A percentile compares a stretch with the other conserved stretches of the same genome.
Conservation (phyloP, 2,329 filamentous ascomycete genomes). For the Neonectria magnoliae region DNA sequence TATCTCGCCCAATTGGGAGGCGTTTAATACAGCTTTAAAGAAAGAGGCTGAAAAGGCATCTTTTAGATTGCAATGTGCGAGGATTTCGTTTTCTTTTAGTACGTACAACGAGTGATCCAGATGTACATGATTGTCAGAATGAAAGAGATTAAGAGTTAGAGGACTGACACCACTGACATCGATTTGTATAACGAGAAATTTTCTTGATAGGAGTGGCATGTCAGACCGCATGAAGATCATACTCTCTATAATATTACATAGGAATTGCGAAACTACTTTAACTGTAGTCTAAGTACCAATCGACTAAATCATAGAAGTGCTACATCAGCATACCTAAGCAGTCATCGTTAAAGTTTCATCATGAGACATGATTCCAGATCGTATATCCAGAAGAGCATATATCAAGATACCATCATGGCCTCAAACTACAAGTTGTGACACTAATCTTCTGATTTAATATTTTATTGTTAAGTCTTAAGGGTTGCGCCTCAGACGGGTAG, state of each 20-base stretch:
- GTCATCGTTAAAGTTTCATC: background rate
- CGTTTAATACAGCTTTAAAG: slow-evolving; percentile 26
- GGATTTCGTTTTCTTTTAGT: background rate
- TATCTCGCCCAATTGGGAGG: slow-evolving; percentile 17
- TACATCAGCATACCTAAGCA: no score
- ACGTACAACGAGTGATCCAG: no score
- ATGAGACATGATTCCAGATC: background rate
- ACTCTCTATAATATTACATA: no score
- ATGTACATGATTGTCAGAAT: background rate
- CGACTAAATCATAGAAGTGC: no score
- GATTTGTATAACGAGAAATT: no score
- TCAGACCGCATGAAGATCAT: no score
- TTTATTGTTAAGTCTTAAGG: background rate
- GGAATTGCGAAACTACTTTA: background rate
- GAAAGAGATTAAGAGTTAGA: no score
- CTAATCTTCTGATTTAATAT: background rate
- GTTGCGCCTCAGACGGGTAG: background rate
- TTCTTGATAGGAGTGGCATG: no score
- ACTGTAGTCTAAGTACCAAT: background rate
- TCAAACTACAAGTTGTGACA: no score
- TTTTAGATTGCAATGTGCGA: background rate
- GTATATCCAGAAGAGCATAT: background rate
- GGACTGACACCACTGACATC: no score
- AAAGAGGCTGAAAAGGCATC: slow-evolving; percentile 20
- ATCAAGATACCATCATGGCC: background rate